Conservation (phyloP, 306 rosid genomes). For the Quercus rubra region DNA sequence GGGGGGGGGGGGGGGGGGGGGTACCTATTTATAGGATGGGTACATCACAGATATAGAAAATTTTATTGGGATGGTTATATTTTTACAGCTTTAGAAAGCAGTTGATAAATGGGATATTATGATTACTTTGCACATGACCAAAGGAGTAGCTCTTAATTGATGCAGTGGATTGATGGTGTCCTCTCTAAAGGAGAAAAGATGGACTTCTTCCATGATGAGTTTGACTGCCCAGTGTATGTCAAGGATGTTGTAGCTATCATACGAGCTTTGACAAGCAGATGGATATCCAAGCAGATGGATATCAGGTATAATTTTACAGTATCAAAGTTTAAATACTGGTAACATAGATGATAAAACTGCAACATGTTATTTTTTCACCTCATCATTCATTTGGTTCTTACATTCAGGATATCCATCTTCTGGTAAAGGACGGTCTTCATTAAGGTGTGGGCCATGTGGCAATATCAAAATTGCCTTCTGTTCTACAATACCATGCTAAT, state of each 20-base stretch:
- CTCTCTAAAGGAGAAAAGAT: constrained; percentile 58
- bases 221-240: constrained; percentile 83
- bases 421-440: neutral
- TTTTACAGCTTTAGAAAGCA: neutral
- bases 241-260: constrained; percentile 65
- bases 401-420: neutral
- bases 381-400: neutral
- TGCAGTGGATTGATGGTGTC: constrained; percentile 78
- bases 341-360: neutral
- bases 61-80: neutral
- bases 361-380: neutral
- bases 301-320: constrained; percentile 53
- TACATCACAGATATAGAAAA: neutral
- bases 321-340: constrained; percentile 1
- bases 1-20: neutral
- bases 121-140: constrained; percentile 11
- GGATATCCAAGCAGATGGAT: constrained; percentile 72
- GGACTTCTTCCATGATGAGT: constrained; percentile 78
- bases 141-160: constrained; percentile 23
- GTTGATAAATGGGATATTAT: constrained; percentile 5
- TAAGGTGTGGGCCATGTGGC: neutral
- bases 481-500: no score
- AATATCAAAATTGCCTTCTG: neutral
- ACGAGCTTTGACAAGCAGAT: constrained; percentile 52
- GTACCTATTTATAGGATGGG: neutral